Evolutionary conservation across 768 basidiomycete species (phyloP).

Genomic region (Lyophyllum semitale): DNA sequence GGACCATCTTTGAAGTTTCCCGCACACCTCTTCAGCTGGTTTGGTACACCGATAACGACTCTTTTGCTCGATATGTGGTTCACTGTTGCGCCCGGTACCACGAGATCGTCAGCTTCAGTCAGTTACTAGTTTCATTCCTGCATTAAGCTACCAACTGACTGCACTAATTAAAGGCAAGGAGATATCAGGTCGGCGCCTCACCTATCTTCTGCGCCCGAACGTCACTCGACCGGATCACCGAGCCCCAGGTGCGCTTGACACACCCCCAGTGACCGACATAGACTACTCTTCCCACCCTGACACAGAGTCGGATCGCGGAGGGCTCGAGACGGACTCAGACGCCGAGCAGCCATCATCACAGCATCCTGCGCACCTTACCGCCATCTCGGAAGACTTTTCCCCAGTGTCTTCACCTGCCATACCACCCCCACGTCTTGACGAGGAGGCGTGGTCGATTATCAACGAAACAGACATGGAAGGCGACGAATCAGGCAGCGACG

Average conservation of each 20-base stretch:
- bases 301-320: conserved; percentile 50
- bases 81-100: conserved; percentile 84
- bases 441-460: conserved; percentile 39
- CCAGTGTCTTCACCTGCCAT: conserved; percentile 5
- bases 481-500: conserved; percentile 27
- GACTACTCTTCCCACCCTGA: conserved; percentile 54
- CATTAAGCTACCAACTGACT: not conserved
- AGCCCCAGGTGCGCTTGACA: conserved; percentile 50
- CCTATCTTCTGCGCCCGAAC: conserved; percentile 81
- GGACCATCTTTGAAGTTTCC: conserved; percentile 63
- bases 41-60: conserved; percentile 72
- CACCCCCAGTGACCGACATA: conserved; percentile 73
- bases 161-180: conserved; percentile 54
- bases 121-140: conserved; percentile 26
- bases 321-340: conserved; percentile 50
- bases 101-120: conserved; percentile 81
- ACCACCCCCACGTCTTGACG: conserved; percentile 4
- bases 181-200: conserved; percentile 58
- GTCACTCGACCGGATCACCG: conserved; percentile 58
- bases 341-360: conserved; percentile 45
- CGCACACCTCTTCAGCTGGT: conserved; percentile 68
- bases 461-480: conserved; percentile 31
- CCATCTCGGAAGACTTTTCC: conserved; percentile 24
- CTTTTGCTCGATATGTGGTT: conserved; percentile 78
- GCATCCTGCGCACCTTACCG: conserved; percentile 25